These are phyloP conservation scores for Rhizophora apiculata DNA, from an alignment of 345 rosid genomes.

Conservation along the genomic window DNA sequence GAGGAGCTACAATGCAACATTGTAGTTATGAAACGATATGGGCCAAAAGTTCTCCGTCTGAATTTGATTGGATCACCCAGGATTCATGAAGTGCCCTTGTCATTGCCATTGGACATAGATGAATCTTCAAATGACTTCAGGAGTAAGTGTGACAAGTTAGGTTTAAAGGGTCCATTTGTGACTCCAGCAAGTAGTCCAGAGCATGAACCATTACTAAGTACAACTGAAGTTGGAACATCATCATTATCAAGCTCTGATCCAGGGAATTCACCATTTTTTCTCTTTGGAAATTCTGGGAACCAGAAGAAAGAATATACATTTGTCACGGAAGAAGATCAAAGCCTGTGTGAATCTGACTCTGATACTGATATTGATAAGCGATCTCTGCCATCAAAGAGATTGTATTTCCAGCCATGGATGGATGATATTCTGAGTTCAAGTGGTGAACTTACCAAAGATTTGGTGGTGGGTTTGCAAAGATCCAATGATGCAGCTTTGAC, in stretches of 20 bases:
- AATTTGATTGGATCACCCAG: conserved; percentile 70
- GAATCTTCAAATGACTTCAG: conserved; percentile 34
- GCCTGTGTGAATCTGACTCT: conserved; percentile 57
- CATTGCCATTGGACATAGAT: conserved; percentile 42
- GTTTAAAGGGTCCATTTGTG: conserved; percentile 38
- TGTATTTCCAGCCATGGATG: conserved; percentile 53
- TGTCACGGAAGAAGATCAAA: conserved; percentile 47
- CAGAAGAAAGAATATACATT: conserved; percentile 59
- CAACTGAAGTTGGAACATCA: conserved; percentile 87
- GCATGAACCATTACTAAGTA: conserved; percentile 77
- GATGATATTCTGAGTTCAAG: conserved; percentile 41
- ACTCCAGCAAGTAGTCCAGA: conserved; percentile 97
- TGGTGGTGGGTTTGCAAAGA: conserved; percentile 7
- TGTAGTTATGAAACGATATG: conserved; percentile 84
- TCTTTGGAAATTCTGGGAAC: conserved; percentile 50
- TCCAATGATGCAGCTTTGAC: conserved; percentile 33
- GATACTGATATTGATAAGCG: conserved; percentile 64
- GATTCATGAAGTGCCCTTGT: conserved; percentile 33
- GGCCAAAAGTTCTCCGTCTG: conserved; percentile 85
- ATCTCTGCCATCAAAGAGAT: conserved; percentile 6
- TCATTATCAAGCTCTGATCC: conserved; percentile 84
- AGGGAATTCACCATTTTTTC: conserved; percentile 82
- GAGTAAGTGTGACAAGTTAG: conserved; percentile 33
- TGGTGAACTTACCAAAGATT: conserved; percentile 12
- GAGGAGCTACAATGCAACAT: conserved; percentile 95